These are phyloP conservation scores for Blastobotrys robertii DNA, from an alignment of 805 yeast genomes.

Conservation along the genomic window DNA sequence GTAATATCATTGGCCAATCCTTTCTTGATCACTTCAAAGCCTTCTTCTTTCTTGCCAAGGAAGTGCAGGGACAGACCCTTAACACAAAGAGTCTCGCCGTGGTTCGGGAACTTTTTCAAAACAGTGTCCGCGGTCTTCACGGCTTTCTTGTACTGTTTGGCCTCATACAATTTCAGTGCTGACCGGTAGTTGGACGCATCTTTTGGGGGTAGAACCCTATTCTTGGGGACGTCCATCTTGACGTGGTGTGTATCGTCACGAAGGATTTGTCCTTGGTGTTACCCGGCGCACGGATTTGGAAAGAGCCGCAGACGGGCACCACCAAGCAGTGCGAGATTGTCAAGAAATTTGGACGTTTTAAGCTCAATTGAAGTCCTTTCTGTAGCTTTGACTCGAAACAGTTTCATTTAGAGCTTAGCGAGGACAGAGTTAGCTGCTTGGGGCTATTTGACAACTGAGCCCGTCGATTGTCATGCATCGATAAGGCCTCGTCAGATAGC, in stretches of 20 bases:
- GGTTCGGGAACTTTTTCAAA: constrained; percentile 63
- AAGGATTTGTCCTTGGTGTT: too few relatives aligned
- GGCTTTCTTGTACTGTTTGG: constrained; percentile 80
- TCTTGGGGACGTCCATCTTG: constrained; percentile 17
- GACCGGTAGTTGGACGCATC: constrained; percentile 71
- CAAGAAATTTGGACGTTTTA: too few relatives aligned
- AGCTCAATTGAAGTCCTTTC: too few relatives aligned
- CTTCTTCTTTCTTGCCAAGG: constrained; percentile 52
- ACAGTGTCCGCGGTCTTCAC: constrained; percentile 64
- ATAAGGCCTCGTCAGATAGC: too few relatives aligned
- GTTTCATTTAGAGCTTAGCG: too few relatives aligned
- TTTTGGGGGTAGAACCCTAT: constrained; percentile 34
- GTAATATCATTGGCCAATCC: constrained; percentile 51
- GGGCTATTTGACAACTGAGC: too few relatives aligned
- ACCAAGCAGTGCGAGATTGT: too few relatives aligned
- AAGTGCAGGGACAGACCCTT: constrained; percentile 65
- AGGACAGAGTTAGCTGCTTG: too few relatives aligned
- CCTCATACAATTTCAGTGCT: constrained; percentile 75
- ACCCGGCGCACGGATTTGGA: too few relatives aligned
- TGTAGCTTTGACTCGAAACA: too few relatives aligned
- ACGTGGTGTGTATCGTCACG: not conserved
- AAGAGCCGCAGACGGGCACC: too few relatives aligned
- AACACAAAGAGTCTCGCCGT: constrained; percentile 74
- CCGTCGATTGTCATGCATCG: too few relatives aligned
- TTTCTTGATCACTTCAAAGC: constrained; percentile 47